Conservation (phyloP, 1,284 basidiomycete genomes). For the Naganishia albida region DNA sequence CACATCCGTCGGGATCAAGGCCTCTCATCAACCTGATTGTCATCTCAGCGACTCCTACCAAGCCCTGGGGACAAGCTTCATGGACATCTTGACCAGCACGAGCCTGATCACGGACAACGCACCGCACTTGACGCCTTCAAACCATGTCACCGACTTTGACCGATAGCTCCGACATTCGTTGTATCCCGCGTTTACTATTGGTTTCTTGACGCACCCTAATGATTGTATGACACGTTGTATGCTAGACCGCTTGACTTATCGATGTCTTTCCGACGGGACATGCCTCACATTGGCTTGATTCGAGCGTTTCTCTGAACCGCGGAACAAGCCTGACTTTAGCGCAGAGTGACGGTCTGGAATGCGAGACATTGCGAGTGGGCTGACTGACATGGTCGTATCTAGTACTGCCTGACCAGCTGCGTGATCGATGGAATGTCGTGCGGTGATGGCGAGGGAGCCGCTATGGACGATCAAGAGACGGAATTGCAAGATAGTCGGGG, state of each 20-base stretch:
- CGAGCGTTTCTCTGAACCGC: too few relatives aligned
- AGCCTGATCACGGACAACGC: slow-evolving; percentile 9
- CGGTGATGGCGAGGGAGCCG: too few relatives aligned
- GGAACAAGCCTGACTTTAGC: too few relatives aligned
- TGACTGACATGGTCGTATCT: too few relatives aligned
- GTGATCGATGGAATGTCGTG: too few relatives aligned
- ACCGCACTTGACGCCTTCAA: slow-evolving; percentile 13
- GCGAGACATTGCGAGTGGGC: too few relatives aligned
- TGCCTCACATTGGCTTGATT: too few relatives aligned
- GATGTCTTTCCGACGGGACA: neutral
- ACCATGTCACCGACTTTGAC: slow-evolving; percentile 1
- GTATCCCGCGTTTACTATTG: neutral
- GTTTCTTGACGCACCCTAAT: neutral
- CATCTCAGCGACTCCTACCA: neutral
- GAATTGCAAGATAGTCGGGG: too few relatives aligned
- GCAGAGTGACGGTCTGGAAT: too few relatives aligned
- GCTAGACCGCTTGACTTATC: neutral
- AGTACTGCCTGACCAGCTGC: too few relatives aligned
- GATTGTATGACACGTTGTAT: neutral
- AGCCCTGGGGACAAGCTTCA: slow-evolving; percentile 3
- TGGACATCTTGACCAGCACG: slow-evolving; percentile 20
- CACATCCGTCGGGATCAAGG: neutral
- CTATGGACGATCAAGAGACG: too few relatives aligned
- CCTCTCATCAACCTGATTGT: neutral
- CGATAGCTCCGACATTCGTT: neutral